These are phyloP conservation scores for Xylaria grammica DNA, from an alignment of 495 filamentous ascomycete genomes.

Conservation along the genomic window DNA sequence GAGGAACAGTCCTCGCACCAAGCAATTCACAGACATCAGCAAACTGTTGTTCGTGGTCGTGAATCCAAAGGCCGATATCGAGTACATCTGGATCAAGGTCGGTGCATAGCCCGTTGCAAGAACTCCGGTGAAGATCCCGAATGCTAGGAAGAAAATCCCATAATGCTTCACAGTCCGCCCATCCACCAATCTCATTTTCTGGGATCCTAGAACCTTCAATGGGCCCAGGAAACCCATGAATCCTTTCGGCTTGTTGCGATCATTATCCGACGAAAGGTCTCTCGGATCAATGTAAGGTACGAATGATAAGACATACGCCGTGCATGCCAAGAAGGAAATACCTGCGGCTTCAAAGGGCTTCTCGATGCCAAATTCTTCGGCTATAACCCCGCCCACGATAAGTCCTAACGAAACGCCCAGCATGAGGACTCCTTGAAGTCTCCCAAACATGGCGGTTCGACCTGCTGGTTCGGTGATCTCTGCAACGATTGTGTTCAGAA, in stretches of 20 bases:
- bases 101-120: slow-evolving; percentile 58
- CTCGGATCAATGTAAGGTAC: slow-evolving; percentile 41
- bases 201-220: slow-evolving; percentile 50
- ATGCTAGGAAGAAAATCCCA: slow-evolving; percentile 54
- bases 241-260: slow-evolving; percentile 29
- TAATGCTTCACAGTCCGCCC: slow-evolving; percentile 48
- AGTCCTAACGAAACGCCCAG: slow-evolving; percentile 48
- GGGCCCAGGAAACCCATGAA: slow-evolving; percentile 52
- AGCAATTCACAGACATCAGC: slow-evolving; percentile 53
- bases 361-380: slow-evolving; percentile 50
- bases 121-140: slow-evolving; percentile 57
- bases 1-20: slow-evolving; percentile 57
- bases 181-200: slow-evolving; percentile 43
- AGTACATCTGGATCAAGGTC: slow-evolving; percentile 54
- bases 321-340: slow-evolving; percentile 46
- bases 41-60: slow-evolving; percentile 54
- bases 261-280: slow-evolving; percentile 21
- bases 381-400: slow-evolving; percentile 49
- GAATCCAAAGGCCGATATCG: slow-evolving; percentile 57
- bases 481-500: slow-evolving; percentile 55
- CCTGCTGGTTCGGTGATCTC: slow-evolving; percentile 49
- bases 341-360: slow-evolving; percentile 56
- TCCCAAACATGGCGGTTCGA: slow-evolving; percentile 56
- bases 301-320: slow-evolving; percentile 37
- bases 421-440: slow-evolving; percentile 56